Conservation (phyloP, 192 early-diverging fungal genomes). For the Haplosporangium gracile region DNA sequence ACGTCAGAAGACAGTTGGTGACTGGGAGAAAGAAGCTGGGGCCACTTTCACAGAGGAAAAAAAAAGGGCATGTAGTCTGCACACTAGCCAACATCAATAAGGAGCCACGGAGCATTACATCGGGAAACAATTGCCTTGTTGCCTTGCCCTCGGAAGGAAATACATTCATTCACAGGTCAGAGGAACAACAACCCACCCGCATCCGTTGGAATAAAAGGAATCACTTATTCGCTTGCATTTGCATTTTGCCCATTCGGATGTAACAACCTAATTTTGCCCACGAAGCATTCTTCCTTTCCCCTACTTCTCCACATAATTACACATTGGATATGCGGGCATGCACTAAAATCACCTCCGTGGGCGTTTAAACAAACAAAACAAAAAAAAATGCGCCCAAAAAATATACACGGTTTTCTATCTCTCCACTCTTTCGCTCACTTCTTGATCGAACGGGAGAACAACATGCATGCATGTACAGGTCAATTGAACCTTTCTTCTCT, state of each 20-base stretch:
- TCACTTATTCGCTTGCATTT: background rate
- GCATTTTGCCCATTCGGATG: no score
- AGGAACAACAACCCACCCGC: background rate
- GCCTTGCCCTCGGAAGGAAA: background rate
- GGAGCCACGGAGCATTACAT: no score
- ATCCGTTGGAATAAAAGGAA: background rate
- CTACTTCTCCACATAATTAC: background rate
- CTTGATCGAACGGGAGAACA: background rate
- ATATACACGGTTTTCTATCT: background rate
- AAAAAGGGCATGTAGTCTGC: no score
- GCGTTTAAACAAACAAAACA: background rate
- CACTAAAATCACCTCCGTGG: no score
- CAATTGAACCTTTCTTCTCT: background rate
- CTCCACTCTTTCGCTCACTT: background rate
- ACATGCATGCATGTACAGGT: background rate
- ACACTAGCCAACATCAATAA: no score
- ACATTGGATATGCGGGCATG: slow-evolving; percentile 3
- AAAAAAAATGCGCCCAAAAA: background rate
- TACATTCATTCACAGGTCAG: background rate
- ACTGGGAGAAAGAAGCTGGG: background rate
- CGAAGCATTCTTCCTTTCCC: background rate
- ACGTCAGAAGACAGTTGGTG: background rate
- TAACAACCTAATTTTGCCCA: no score
- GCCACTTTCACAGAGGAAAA: no score
- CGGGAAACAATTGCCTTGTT: no score